Conservation (phyloP, 2,329 filamentous ascomycete species). For the Bretziella fagacearum region DNA sequence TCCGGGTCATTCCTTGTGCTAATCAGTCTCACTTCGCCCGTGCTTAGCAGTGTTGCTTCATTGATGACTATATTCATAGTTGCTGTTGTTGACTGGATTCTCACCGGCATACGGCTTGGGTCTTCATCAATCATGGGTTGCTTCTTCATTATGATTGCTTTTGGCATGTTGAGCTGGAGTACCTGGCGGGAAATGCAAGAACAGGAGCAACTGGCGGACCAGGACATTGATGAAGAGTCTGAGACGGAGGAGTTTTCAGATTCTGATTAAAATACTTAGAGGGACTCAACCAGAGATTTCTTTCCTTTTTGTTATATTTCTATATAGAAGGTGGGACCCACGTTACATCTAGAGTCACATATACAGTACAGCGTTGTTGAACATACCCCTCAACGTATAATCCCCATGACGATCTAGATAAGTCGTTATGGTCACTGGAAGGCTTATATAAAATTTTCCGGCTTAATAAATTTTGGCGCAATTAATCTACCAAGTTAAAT, state of each 20-base stretch:
- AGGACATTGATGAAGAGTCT: constrained; percentile 27
- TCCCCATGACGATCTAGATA: too few relatives aligned
- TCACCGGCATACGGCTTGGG: constrained; percentile 62
- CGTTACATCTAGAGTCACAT: background rate
- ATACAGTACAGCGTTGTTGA: background rate
- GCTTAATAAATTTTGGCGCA: background rate
- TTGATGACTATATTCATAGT: constrained; percentile 95
- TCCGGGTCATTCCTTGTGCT: constrained; percentile 85
- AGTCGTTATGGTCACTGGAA: background rate
- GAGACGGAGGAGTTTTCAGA: constrained; percentile 12
- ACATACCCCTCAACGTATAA: too few relatives aligned
- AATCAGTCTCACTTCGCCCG: constrained; percentile 82
- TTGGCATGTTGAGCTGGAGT: constrained; percentile 73
- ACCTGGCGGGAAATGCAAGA: constrained; percentile 89
- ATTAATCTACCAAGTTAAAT: background rate
- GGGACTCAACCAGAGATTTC: background rate
- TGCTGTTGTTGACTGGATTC: constrained; percentile 73
- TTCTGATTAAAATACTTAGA: constrained; percentile 3
- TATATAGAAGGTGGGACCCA: background rate
- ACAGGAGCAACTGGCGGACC: constrained; percentile 48
- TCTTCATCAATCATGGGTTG: constrained; percentile 67
- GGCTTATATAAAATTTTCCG: background rate
- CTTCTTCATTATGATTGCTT: constrained; percentile 70
- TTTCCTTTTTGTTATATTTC: background rate
- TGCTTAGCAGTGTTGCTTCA: constrained; percentile 80